A percentile compares a stretch with the other conserved stretches of the same genome.
Evolutionary conservation across 2,329 filamentous ascomycete species (phyloP).

Genomic region (Aaosphaeria pasadenensis): DNA sequence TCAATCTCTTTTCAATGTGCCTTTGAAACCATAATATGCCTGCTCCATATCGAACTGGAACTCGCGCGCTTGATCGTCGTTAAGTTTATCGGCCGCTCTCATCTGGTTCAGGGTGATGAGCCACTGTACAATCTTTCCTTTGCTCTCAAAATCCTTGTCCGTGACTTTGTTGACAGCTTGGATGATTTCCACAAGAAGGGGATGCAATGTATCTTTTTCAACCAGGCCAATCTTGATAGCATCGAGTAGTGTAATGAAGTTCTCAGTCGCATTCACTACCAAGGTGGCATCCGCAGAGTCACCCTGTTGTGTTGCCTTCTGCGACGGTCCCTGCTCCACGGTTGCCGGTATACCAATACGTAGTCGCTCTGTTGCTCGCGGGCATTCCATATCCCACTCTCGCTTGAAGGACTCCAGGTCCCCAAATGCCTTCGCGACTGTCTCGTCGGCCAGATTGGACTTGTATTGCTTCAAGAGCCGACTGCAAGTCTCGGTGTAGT

Average conservation of each 20-base stretch:
- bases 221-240: conserved; percentile 88
- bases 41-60: conserved; percentile 90
- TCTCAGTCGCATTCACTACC: conserved; percentile 89
- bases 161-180: conserved; percentile 97
- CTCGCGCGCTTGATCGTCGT: conserved; percentile 82
- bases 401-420: conserved; percentile 88
- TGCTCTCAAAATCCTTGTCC: conserved; percentile 88
- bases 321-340: conserved; percentile 55
- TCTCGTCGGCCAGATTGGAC: conserved; percentile 85
- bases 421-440: conserved; percentile 81
- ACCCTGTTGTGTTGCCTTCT: conserved; percentile 37
- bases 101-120: conserved; percentile 96
- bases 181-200: conserved; percentile 90
- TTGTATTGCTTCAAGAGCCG: conserved; percentile 95
- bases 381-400: conserved; percentile 92
- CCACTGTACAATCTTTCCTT: conserved; percentile 98
- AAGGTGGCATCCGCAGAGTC: conserved; percentile 57
- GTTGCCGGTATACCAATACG: conserved; percentile 92
- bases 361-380: conserved; percentile 87
- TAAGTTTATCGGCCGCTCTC: conserved; percentile 89
- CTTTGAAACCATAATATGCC: conserved; percentile 92
- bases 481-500: conserved; percentile 96
- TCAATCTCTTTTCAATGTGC: conserved; percentile 56
- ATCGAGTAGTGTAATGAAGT: conserved; percentile 97
- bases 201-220: conserved; percentile 95